phyloP scores from a whole-genome alignment of 2,329 filamentous ascomycete genomes.

The Fusarium sororula region DNA sequence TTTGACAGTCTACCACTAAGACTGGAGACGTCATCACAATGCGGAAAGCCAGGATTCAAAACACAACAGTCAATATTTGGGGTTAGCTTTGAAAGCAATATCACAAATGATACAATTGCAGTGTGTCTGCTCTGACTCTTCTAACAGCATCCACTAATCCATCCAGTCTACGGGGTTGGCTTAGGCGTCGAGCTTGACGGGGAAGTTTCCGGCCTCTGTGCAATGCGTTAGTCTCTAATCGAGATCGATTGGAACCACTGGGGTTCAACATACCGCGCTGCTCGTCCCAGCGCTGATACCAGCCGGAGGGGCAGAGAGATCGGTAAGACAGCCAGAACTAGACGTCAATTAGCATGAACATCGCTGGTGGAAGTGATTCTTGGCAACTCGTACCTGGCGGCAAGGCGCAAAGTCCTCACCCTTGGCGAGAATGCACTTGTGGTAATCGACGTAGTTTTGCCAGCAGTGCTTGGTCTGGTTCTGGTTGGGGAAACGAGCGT shows the following conservation, averaged over 20 bases:
- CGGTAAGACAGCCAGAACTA: conserved; percentile 98
- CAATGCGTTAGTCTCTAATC: conserved; percentile 42
- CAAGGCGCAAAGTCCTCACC: conserved; percentile 98
- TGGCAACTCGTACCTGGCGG: conserved; percentile 75
- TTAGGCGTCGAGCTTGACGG: conserved; percentile 70
- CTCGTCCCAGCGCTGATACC: conserved; percentile 95
- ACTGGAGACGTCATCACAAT: conserved; percentile 20
- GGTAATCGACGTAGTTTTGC: conserved; percentile 99
- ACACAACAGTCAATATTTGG: conserved; percentile 37
- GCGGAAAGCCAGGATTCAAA: conserved; percentile 14
- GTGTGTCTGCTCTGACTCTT: conserved; percentile 45
- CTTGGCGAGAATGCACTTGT: conserved; percentile 99
- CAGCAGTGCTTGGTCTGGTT: conserved; percentile 99
- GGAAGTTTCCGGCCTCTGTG: conserved; percentile 74
- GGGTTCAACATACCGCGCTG: conserved; percentile 79
- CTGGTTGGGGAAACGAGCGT: conserved; percentile 98
- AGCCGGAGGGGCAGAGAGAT: conserved; percentile 95
- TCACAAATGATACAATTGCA: conserved; percentile 51
- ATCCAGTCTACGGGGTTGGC: conserved; percentile 29
- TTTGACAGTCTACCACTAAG: conserved; percentile 13
- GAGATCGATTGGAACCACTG: neutral
- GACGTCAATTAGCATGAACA: conserved; percentile 28
- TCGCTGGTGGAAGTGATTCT: neutral
- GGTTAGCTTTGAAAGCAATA: conserved; percentile 41
- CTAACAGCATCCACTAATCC: conserved; percentile 42